Evolutionary conservation across 306 rosid species (phyloP), one percentile per base, ranked within the genome.

Genomic region (Malus sieversii): DNA sequence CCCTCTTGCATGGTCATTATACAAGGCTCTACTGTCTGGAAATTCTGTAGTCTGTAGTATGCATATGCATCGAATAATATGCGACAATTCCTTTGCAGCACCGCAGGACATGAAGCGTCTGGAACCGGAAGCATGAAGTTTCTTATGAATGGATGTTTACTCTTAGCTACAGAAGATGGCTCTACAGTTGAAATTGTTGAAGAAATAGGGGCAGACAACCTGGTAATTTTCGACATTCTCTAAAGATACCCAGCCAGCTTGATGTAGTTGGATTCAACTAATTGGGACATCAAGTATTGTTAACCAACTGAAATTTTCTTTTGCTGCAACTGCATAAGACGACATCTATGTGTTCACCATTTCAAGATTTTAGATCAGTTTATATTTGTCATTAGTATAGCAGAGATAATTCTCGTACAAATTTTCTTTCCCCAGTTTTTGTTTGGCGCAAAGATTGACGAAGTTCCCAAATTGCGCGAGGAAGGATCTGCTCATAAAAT

Each of bases 101-200:
- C 96, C 29, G 89, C 92, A 77, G 91, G 96, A 79, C 85, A 84
- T 70, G 96, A 86, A 85, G 92, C 92, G 29, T 88, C 91, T 42
- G 89, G 92, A 82, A 90, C 96, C 29, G 89, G 91, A 48, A 84
- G 87, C 87, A 90, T 90, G 96, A 90, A 90, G 74, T 88, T 90
- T 81, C 80, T 86, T 71, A 90, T 90, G 96, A 90, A 90, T 71
- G 96, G 96, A 32, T 86, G 90, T 55, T 73, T 90, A 80, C 92
- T 90, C 74, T 84, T 90, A 78, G 96, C 88, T 63, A 90, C 96
- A 27, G 87, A 76, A 63, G 96, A 90, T 86, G 92, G 96, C 55
- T 86, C 92, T 64, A 90, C 90, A 0, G 78, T 86, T 27, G 96
- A 90, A 85, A 90, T 90, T 75, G 65, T 84, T 80, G 96, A 88